phyloP scores from a whole-genome alignment of 495 filamentous ascomycete genomes.

The Bathelium albidoporum region DNA sequence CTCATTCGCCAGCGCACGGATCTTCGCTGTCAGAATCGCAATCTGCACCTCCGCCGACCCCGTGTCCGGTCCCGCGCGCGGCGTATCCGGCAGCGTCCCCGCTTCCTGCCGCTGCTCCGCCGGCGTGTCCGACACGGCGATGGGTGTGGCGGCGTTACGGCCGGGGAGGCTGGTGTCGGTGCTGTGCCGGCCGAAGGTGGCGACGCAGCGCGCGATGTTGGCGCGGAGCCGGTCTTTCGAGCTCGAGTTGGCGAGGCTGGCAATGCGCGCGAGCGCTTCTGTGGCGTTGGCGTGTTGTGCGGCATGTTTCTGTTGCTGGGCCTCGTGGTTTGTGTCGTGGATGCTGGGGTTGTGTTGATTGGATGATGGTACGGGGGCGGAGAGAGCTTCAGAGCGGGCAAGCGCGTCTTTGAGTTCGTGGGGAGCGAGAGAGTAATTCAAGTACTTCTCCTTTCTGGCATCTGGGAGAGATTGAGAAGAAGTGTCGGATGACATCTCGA shows the following conservation, averaged over 20 bases:
- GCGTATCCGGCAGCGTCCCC: conserved; percentile 35
- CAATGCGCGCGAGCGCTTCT: conserved; percentile 65
- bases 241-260: conserved; percentile 60
- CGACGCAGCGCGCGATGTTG: conserved; percentile 73
- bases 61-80: conserved; percentile 77
- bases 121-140: not conserved
- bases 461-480: conserved; percentile 23
- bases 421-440: conserved; percentile 65
- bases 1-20: conserved; percentile 59
- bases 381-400: conserved; percentile 51
- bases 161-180: conserved; percentile 56
- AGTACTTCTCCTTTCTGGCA: conserved; percentile 33
- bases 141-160: not conserved
- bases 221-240: conserved; percentile 64
- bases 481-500: conserved; percentile 15
- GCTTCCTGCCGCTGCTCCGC: not conserved
- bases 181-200: conserved; percentile 79
- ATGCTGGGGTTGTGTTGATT: conserved; percentile 36
- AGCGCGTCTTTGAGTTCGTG: conserved; percentile 55
- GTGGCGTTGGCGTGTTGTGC: conserved; percentile 44
- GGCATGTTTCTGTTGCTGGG: conserved; percentile 27
- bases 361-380: conserved; percentile 40
- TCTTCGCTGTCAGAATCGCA: conserved; percentile 93
- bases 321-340: conserved; percentile 28
- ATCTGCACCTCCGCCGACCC: conserved; percentile 93